Conservation (phyloP, 805 yeast species). For the Metschnikowia picachoensis region DNA sequence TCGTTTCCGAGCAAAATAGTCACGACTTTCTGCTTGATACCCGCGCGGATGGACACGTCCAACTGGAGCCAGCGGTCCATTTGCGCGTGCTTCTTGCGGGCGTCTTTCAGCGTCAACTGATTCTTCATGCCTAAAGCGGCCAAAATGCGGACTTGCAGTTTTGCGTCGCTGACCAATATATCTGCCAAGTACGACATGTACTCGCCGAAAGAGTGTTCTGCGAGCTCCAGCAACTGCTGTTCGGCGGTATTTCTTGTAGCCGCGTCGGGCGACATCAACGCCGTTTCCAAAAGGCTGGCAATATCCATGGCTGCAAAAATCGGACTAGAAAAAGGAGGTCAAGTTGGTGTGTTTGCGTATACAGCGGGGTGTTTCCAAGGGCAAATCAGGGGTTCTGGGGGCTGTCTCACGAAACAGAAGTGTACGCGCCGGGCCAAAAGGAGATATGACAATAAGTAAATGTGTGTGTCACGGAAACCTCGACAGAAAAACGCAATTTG, state of each 20-base stretch:
- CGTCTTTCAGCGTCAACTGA: slow-evolving; percentile 79
- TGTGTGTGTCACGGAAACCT: too few relatives aligned
- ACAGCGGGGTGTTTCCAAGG: background rate
- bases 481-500: too few relatives aligned
- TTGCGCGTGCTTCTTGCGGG: slow-evolving; percentile 51
- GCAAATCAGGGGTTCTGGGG: background rate
- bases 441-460: background rate
- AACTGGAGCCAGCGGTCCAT: slow-evolving; percentile 72
- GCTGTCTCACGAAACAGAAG: too few relatives aligned
- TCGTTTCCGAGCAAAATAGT: slow-evolving; percentile 60
- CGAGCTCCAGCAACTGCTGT: slow-evolving; percentile 63
- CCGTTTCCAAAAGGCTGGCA: slow-evolving; percentile 65
- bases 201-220: slow-evolving; percentile 71
- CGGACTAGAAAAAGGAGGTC: background rate
- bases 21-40: slow-evolving; percentile 60
- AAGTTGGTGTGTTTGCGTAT: background rate
- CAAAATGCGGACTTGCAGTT: slow-evolving; percentile 81
- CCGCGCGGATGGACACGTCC: slow-evolving; percentile 49
- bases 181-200: slow-evolving; percentile 68
- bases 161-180: slow-evolving; percentile 65
- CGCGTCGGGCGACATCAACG: slow-evolving; percentile 67
- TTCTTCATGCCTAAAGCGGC: slow-evolving; percentile 88
- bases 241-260: slow-evolving; percentile 73
- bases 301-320: slow-evolving; percentile 47
- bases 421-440: too few relatives aligned